These are phyloP conservation scores for Metschnikowia kunwiensis DNA, from an alignment of 805 yeast species.

Conservation along the genomic window DNA sequence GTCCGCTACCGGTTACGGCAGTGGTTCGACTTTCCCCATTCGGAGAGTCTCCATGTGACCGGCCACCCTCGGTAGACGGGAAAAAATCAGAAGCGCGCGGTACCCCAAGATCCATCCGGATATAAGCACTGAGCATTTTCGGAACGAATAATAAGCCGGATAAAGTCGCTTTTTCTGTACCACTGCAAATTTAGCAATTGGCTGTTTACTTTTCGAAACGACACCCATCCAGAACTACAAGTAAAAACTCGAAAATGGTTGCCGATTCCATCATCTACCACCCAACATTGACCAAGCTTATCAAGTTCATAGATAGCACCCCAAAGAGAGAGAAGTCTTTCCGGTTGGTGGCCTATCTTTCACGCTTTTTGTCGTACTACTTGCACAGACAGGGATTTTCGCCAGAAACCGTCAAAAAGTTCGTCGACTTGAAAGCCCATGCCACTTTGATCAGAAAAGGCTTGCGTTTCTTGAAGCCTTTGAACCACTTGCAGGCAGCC, in stretches of 20 bases:
- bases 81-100: too few relatives aligned
- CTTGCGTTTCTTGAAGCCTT: constrained; percentile 78
- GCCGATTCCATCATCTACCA: constrained; percentile 68
- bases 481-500: constrained; percentile 68
- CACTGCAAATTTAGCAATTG: too few relatives aligned
- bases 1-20: too few relatives aligned
- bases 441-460: constrained; percentile 76
- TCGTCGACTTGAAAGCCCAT: constrained; percentile 57
- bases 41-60: too few relatives aligned
- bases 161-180: too few relatives aligned
- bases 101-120: too few relatives aligned
- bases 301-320: constrained; percentile 62
- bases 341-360: constrained; percentile 75
- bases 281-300: constrained; percentile 61
- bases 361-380: constrained; percentile 67
- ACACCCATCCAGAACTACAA: too few relatives aligned
- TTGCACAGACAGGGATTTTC: constrained; percentile 55
- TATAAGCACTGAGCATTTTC: too few relatives aligned
- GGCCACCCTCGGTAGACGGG: too few relatives aligned
- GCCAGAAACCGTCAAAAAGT: constrained; percentile 43
- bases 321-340: constrained; percentile 79
- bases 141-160: too few relatives aligned
- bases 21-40: too few relatives aligned
- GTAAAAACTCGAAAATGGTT: constrained; percentile 58
- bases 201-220: too few relatives aligned